Conservation (phyloP, 441 rosid genomes). For the Gossypium davidsonii region DNA sequence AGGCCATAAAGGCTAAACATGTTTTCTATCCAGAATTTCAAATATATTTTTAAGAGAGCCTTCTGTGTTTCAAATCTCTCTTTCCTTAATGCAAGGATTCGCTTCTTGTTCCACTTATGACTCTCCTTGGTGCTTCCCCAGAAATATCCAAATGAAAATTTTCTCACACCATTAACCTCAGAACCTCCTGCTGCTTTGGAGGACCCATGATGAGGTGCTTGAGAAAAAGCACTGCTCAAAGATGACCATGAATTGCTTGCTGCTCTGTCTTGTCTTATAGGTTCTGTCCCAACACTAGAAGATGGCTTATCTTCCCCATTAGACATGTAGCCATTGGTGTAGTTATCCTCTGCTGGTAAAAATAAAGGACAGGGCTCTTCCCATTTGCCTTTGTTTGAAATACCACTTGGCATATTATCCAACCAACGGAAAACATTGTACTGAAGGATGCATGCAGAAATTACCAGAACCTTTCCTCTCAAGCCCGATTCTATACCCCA, state of each 20-base stretch:
- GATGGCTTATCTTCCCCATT: slow-evolving; percentile 47
- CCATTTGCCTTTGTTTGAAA: slow-evolving; percentile 50
- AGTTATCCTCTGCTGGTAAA: slow-evolving; percentile 59
- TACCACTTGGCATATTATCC: slow-evolving; percentile 49
- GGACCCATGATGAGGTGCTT: slow-evolving; percentile 35
- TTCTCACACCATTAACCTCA: slow-evolving; percentile 42
- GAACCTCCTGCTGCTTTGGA: slow-evolving; percentile 47
- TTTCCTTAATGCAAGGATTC: slow-evolving; percentile 63
- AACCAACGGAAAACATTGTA: slow-evolving; percentile 93
- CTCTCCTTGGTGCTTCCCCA: slow-evolving; percentile 91
- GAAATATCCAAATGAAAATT: slow-evolving; percentile 75
- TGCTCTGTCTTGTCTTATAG: slow-evolving; percentile 28
- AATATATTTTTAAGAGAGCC: slow-evolving; percentile 58
- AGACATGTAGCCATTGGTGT: slow-evolving; percentile 34
- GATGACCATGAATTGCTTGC: slow-evolving; percentile 48
- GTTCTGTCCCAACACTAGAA: slow-evolving; percentile 27
- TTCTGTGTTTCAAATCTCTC: slow-evolving; percentile 93
- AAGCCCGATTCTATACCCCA: slow-evolving; percentile 90
- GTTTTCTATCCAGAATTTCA: slow-evolving; percentile 96
- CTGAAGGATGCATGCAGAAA: slow-evolving; percentile 88
- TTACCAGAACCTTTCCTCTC: slow-evolving; percentile 86
- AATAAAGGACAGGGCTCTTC: slow-evolving; percentile 96
- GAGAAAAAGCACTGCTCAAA: slow-evolving; percentile 34
- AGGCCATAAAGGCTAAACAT: slow-evolving; percentile 94
- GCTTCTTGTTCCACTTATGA: slow-evolving; percentile 84